Percentiles rank a stretch among this genome's conserved stretches.
Conservation (phyloP, 805 yeast species). For the Wickerhamiella parazyma region DNA sequence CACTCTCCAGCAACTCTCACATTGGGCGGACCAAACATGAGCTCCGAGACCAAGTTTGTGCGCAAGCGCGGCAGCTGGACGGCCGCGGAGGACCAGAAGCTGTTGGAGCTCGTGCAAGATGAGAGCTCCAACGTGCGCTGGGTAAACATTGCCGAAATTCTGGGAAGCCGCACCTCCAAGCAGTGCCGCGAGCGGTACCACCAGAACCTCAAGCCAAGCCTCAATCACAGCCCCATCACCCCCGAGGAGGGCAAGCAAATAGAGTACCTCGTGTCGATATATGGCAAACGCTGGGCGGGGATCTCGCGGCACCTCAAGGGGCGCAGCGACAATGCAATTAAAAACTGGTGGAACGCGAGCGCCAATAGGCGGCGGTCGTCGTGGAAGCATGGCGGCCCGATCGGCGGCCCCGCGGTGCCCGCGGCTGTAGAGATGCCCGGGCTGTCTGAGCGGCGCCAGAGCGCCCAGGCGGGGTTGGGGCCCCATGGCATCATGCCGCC, state of each 20-base stretch:
- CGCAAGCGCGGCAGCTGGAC: slow-evolving; percentile 74
- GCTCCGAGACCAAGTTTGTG: neutral
- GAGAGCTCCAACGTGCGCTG: slow-evolving; percentile 72
- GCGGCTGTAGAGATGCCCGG: neutral
- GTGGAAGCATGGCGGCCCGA: slow-evolving; percentile 1
- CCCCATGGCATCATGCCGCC: no score
- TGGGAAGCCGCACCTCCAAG: slow-evolving; percentile 73
- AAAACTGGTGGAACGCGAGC: slow-evolving; percentile 96
- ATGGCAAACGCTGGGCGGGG: slow-evolving; percentile 91
- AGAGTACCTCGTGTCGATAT: slow-evolving; percentile 60
- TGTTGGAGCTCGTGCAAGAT: slow-evolving; percentile 48
- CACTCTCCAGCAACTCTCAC: neutral
- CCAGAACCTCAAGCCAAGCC: slow-evolving; percentile 75
- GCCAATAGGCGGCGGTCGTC: slow-evolving; percentile 56
- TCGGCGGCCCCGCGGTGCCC: neutral
- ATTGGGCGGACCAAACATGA: neutral
- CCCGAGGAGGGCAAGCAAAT: slow-evolving; percentile 72
- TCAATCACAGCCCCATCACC: slow-evolving; percentile 71
- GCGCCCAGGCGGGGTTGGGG: no score
- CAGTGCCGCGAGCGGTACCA: slow-evolving; percentile 88
- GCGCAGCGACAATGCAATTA: slow-evolving; percentile 78
- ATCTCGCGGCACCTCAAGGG: slow-evolving; percentile 80
- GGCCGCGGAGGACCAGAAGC: slow-evolving; percentile 62
- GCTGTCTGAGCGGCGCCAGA: neutral
- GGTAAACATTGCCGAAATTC: slow-evolving; percentile 67